Conservation (phyloP, 2,329 filamentous ascomycete genomes). For the Rutstroemia sp. region DNA sequence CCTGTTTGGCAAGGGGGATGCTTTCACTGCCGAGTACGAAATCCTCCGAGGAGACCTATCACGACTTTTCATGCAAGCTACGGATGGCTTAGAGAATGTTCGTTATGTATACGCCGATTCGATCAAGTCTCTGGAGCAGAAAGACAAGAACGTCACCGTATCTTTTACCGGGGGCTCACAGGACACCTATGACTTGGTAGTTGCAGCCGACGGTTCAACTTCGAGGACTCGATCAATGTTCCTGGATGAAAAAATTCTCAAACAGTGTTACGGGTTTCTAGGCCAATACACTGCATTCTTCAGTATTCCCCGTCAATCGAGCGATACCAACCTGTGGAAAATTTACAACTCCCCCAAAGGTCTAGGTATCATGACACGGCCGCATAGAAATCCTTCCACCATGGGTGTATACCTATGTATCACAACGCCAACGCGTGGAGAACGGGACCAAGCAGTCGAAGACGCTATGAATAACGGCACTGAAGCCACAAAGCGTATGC, state of each 20-base stretch:
- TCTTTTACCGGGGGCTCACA: slow-evolving; percentile 33
- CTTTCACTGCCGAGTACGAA: slow-evolving; percentile 38
- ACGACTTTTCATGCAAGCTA: slow-evolving; percentile 33
- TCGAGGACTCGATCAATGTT: slow-evolving; percentile 40
- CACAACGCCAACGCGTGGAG: slow-evolving; percentile 25
- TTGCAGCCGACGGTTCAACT: slow-evolving; percentile 41
- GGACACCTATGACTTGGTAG: slow-evolving; percentile 39
- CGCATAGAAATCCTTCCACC: slow-evolving; percentile 29
- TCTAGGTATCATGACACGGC: slow-evolving; percentile 31
- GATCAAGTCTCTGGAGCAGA: slow-evolving; percentile 30
- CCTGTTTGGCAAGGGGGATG: slow-evolving; percentile 31
- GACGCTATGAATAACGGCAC: slow-evolving; percentile 33
- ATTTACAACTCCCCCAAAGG: slow-evolving; percentile 34
- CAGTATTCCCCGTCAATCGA: slow-evolving; percentile 33
- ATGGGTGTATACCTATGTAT: slow-evolving; percentile 32
- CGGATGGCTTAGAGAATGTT: slow-evolving; percentile 17
- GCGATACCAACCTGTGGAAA: slow-evolving; percentile 32
- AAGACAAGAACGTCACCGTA: slow-evolving; percentile 32
- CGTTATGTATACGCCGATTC: slow-evolving; percentile 35
- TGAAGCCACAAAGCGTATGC: slow-evolving; percentile 27
- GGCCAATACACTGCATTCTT: slow-evolving; percentile 36
- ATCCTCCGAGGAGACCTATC: slow-evolving; percentile 38
- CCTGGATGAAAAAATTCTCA: slow-evolving; percentile 34
- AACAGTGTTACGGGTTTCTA: slow-evolving; percentile 25
- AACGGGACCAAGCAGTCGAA: slow-evolving; percentile 32